Percentiles rank a stretch among this genome's conserved stretches.
Conservation (phyloP, 2,329 filamentous ascomycete genomes). For the Arthrinium phaeospermum region DNA sequence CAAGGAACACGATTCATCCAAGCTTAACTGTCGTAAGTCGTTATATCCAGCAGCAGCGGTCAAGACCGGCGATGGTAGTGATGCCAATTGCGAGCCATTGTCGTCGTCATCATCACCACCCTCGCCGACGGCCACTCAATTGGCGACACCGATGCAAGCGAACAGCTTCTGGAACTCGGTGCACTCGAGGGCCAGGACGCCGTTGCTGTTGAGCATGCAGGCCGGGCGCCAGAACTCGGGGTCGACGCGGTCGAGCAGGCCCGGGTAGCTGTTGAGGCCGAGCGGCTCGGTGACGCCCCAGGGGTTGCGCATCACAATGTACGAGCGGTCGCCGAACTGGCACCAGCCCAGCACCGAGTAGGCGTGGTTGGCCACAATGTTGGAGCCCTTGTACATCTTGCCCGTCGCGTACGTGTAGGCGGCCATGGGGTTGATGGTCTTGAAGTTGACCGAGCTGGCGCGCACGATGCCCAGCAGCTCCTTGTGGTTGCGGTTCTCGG, state of each 20-base stretch:
- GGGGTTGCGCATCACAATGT: constrained; percentile 50
- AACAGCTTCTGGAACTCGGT: constrained; percentile 45
- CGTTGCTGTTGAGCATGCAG: constrained; percentile 43
- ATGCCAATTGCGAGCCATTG: too few relatives aligned
- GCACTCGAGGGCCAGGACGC: constrained; percentile 44
- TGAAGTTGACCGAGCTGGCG: constrained; percentile 46
- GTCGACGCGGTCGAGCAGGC: constrained; percentile 45
- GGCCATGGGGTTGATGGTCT: constrained; percentile 49
- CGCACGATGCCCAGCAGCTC: constrained; percentile 48
- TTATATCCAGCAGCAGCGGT: neutral
- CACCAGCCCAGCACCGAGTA: constrained; percentile 49
- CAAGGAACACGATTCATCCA: neutral
- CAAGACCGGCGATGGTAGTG: neutral
- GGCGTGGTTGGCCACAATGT: constrained; percentile 51
- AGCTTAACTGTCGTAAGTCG: neutral
- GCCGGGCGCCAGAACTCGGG: constrained; percentile 45
- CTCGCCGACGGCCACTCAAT: constrained; percentile 26
- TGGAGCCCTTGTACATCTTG: constrained; percentile 45
- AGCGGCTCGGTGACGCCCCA: constrained; percentile 50
- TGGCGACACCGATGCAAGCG: constrained; percentile 38
- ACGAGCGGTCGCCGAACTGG: constrained; percentile 43
- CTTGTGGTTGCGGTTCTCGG: constrained; percentile 37
- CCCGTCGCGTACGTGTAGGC: constrained; percentile 48
- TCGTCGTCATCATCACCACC: too few relatives aligned
- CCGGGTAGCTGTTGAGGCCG: constrained; percentile 46